Base-by-base conservation (phyloP, 78 protist genomes). In the Dictyostelium brefeldianum region DNA sequence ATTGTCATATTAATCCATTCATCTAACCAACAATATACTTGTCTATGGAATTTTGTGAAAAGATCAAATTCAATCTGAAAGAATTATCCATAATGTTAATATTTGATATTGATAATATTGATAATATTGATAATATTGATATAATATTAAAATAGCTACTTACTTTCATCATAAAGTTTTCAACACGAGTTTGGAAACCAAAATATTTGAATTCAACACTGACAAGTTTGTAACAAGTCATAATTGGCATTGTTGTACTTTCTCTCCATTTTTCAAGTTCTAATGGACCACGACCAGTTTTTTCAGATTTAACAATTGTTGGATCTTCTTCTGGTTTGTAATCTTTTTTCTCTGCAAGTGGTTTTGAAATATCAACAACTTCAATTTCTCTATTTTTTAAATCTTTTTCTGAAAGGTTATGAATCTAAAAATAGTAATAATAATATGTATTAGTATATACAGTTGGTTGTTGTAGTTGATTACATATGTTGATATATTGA, bases 211-310 rank as follows among this genome's bases (percentile, higher is more conserved):
- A 96, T 82, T 96, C 94, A 7, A 82, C 84, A 29, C 59, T 74
- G 71, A 95, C 92, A 25, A 95, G 70, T 94, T 97, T 97, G 87
- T 96, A 95, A 71, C 90, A 57, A 27, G 87, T 59, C 98, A 96
- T 95, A 36, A 87, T 12, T 62, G 97, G 96, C 36, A 18, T 12
- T 8, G n/a, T 69, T 64, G 36, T 46, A 25, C 27, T 53, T 67
- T 83, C 41, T 53, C 46, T 81, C 93, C 95, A 78, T 87, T 90
- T 73, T 8, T 41, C 94, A 22, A 14, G 4, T 18, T 41, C 50
- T n/a, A 94, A 96, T 62, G 95, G 98, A 46, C 98, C 98, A 36
- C 98, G 95, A 31, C 90, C 96, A 27, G 98, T 91, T 80, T 90
- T 94, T 20, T 65, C 90, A 43, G 97, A 96, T 31, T 59, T 18